These are phyloP conservation scores for Alternaria ventricosa DNA, from an alignment of 2,329 filamentous ascomycete genomes.

Conservation along the genomic window DNA sequence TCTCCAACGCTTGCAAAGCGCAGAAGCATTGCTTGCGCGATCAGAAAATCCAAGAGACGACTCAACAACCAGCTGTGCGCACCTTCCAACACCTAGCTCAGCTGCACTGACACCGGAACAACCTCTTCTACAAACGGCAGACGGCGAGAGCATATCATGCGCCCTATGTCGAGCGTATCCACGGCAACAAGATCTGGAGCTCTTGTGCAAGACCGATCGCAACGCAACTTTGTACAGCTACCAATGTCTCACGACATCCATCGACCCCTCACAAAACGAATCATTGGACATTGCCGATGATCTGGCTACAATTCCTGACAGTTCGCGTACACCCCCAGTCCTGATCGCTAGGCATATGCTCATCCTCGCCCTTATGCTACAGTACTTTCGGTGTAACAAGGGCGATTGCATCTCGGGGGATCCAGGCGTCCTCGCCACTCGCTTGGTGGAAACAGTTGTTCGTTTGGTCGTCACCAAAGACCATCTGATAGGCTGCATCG, in stretches of 20 bases:
- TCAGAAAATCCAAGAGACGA: neutral
- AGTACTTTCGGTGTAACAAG: slow-evolving; percentile 18
- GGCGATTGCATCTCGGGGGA: slow-evolving; percentile 30
- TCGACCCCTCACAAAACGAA: slow-evolving; percentile 9
- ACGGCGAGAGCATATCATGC: slow-evolving; percentile 7
- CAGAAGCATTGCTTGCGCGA: slow-evolving; percentile 10
- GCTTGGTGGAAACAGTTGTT: slow-evolving; percentile 38
- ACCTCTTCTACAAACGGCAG: neutral
- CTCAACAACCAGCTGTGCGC: neutral
- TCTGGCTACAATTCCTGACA: slow-evolving; percentile 11
- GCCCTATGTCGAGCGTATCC: slow-evolving; percentile 15
- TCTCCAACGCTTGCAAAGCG: slow-evolving; percentile 14
- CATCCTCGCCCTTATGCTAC: slow-evolving; percentile 37
- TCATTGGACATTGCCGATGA: slow-evolving; percentile 6
- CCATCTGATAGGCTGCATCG: slow-evolving; percentile 45
- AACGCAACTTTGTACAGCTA: slow-evolving; percentile 11
- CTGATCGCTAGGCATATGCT: slow-evolving; percentile 45
- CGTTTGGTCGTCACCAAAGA: slow-evolving; percentile 46
- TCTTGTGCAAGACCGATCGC: slow-evolving; percentile 14
- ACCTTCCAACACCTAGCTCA: neutral
- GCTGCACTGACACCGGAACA: neutral
- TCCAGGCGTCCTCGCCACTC: slow-evolving; percentile 28
- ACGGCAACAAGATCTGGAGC: slow-evolving; percentile 15
- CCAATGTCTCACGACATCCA: slow-evolving; percentile 14
- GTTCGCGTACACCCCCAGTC: slow-evolving; percentile 30